Evolutionary conservation across 345 rosid genomes (phyloP), one percentile per base, ranked within the genome.

Genomic region (Rhizophora apiculata): DNA sequence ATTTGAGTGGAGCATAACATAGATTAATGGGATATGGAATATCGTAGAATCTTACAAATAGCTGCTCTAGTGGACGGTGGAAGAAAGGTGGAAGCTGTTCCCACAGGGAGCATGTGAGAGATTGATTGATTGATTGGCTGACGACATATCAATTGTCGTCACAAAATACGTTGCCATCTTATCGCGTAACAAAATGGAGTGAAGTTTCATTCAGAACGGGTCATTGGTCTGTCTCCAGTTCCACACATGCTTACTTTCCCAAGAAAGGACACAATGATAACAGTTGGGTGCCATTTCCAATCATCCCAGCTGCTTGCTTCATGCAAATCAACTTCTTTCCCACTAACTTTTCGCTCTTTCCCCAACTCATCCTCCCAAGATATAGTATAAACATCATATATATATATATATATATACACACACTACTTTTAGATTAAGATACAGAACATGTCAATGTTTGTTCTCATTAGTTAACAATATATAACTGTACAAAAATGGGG

Each of bases 11-110:
- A 37, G 26, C 3, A n/a, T 56, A 71, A 68, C 22, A 63, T 68
- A 24, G 57, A 62, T 79, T 73, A 78, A 82, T 77, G 76, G 71
- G 7, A 64, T 1, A 3, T 30, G 22, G 21, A 30, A 32, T 6
- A 15, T 5, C 8, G 8, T 24, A 26, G 37, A 19, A 74, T 74
- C 77, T 64, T 60, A 65, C 59, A 37, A 55, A 22, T 55, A 6
- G 49, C 56, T 52, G 6, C 27, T 74, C 59, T 2, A 54, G 65
- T 34, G 48, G 30, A 64, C 62, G 64, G 73, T 78, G 84, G 75
- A 63, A 69, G 80, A 76, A 81, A 82, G 85, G 84, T 81, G 82
- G 82, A 73, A 74, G 78, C 74, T 79, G 53, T 64, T 60, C 63
- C 65, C 19, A 43, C 49, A 3, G 49, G 1, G 15, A 6, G 26